phyloP scores from a whole-genome alignment of 2,329 filamentous ascomycete species.

The Aspergillus quadrilineatus region DNA sequence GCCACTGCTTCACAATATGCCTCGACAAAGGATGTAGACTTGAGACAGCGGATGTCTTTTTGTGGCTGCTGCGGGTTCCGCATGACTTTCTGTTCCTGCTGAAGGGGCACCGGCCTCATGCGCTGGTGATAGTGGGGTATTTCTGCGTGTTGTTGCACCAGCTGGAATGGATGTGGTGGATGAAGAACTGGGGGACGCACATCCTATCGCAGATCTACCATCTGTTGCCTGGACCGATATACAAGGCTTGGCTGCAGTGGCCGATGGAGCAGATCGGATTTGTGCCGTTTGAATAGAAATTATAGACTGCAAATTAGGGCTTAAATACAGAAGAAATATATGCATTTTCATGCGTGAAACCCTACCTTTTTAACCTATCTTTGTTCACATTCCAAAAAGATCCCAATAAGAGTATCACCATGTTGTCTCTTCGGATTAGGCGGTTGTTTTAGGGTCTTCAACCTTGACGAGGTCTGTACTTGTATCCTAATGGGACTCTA shows the following conservation, averaged over 20 bases:
- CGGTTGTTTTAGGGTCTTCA: too few species aligned
- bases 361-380: too few species aligned
- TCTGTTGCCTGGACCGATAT: slow-evolving; percentile 17
- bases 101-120: slow-evolving; percentile 16
- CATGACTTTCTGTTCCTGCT: slow-evolving; percentile 22
- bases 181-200: slow-evolving; percentile 23
- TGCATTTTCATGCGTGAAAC: too few species aligned
- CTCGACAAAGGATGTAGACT: not conserved
- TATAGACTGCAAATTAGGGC: too few species aligned
- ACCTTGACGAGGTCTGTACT: too few species aligned
- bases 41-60: slow-evolving; percentile 2
- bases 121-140: slow-evolving; percentile 25
- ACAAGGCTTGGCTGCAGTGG: slow-evolving; percentile 20
- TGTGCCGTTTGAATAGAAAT: too few species aligned
- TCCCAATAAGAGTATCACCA: too few species aligned
- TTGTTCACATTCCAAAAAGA: too few species aligned
- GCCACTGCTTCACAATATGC: not conserved
- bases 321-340: too few species aligned
- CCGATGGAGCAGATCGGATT: not conserved
- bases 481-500: too few species aligned
- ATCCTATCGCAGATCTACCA: slow-evolving; percentile 22
- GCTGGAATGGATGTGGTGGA: slow-evolving; percentile 29
- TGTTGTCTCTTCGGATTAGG: too few species aligned
- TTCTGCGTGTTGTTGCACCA: slow-evolving; percentile 23
- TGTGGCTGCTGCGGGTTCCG: slow-evolving; percentile 10